These are phyloP conservation scores for Rhytidiadelphus loreus DNA, from an alignment of 225 moss, liverwort and hornwort species.

Conservation along the genomic window DNA sequence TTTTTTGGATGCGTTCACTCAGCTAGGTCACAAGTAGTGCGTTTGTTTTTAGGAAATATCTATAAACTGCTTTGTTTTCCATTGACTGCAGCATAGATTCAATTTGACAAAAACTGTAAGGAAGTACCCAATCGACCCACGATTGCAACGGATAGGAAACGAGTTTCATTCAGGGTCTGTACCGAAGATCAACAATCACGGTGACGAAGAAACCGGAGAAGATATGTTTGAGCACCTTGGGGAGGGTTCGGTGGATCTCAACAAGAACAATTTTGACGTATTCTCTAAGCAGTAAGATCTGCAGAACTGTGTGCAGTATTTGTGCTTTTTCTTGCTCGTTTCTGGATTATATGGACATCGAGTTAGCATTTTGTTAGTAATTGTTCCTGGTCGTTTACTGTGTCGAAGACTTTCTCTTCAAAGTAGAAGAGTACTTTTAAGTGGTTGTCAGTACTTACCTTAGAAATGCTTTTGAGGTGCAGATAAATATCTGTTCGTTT, in stretches of 20 bases:
- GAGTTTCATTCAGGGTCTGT: slow-evolving; percentile 55
- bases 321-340: background rate
- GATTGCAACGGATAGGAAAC: slow-evolving; percentile 50
- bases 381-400: background rate
- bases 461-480: background rate
- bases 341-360: background rate
- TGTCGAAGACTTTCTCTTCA: background rate
- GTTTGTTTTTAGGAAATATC: background rate
- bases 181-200: slow-evolving; percentile 52
- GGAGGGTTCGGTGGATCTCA: slow-evolving; percentile 54
- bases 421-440: background rate
- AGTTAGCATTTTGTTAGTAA: background rate
- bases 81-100: slow-evolving; percentile 63
- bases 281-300: slow-evolving; percentile 54
- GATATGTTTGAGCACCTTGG: slow-evolving; percentile 51
- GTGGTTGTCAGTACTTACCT: background rate
- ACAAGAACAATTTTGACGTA: slow-evolving; percentile 38
- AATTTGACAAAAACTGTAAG: slow-evolving; percentile 74
- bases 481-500: background rate
- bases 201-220: slow-evolving; percentile 41
- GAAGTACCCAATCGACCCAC: slow-evolving; percentile 64
- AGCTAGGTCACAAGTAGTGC: background rate
- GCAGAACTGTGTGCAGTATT: background rate
- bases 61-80: slow-evolving; percentile 1
- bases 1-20: background rate